Evolutionary conservation across 176 grass and related monocot genomes (phyloP), one percentile per base, ranked within the genome.

Genomic region (Bonia amplexicaulis): DNA sequence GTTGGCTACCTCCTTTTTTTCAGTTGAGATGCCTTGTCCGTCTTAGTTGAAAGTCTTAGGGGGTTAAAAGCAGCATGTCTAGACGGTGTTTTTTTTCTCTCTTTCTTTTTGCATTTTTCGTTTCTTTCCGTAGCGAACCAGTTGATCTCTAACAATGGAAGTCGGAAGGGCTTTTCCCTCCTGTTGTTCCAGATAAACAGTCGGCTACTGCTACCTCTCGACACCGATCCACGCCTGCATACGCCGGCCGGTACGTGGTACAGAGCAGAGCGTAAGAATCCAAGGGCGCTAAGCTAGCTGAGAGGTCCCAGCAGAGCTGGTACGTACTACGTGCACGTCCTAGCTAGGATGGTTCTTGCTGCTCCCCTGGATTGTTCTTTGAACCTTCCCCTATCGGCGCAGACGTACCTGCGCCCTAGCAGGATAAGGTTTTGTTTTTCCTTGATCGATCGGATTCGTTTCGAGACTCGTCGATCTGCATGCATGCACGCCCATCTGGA

Each of bases 211-310:
- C 44, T 25, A 37, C 78, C 2, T 45, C 27, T 14, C 9, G 42
- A 65, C 42, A 12, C 77, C 6, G 46, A 80, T 66, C 45, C 61
- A 49, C 77, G 5, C 8, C 42, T 33, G 14, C 27, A 41, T 33
- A 45, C 15, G 58, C 7, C n/a, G 57, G 23, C 60, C 1, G 17
- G 61, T 44, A 2, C 15, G 39, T 76, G 59, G 69, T 15, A 29
- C 81, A 63, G 73, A 71, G 8, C 9, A 86, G 27, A 3, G 22
- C 22, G 64, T 35, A 41, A 8, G 67, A 44, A 86, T 86, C 76
- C 84, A 71, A 52, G 23, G 53, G 15, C 2, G 12, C 63, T 44
- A 20, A 12, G n/a, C 48, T 3, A 29, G 51, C 26, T 2, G 57
- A 57, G 57, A 16, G 61, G 62, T 20, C 47, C 29, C 17, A 17